These are phyloP conservation scores for Phyllostachys edulis DNA, from an alignment of 176 grass and related monocot species.

Conservation along the genomic window DNA sequence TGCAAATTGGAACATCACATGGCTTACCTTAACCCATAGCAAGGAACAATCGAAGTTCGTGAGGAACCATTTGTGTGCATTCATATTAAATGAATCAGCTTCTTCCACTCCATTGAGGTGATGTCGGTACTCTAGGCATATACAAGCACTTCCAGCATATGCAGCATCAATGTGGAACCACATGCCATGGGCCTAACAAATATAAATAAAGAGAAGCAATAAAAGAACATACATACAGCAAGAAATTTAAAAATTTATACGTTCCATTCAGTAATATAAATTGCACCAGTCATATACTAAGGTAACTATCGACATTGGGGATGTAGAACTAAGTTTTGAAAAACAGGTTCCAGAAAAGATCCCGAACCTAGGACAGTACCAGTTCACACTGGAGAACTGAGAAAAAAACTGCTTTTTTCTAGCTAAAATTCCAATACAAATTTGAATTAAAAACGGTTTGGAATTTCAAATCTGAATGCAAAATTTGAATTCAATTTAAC, in stretches of 20 bases:
- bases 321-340: constrained; percentile 10
- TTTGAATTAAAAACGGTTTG: not conserved
- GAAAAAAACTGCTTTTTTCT: not conserved
- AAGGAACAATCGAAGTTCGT: constrained; percentile 80
- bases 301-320: not conserved
- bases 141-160: constrained; percentile 74
- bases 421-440: not conserved
- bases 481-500: not conserved
- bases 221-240: not conserved
- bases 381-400: not conserved
- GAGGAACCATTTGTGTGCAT: constrained; percentile 93
- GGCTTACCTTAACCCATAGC: constrained; percentile 66
- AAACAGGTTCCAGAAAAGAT: not conserved
- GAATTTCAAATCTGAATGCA: not conserved
- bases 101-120: constrained; percentile 76
- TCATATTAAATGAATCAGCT: constrained; percentile 90
- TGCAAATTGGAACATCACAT: constrained; percentile 18
- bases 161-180: constrained; percentile 88
- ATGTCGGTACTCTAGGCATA: constrained; percentile 80
- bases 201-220: not conserved
- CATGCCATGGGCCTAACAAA: constrained; percentile 50
- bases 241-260: not conserved
- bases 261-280: not conserved
- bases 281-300: not conserved
- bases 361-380: not conserved